Evolutionary conservation across 2,329 filamentous ascomycete genomes (phyloP), one percentile per base, ranked within the genome.

Genomic region (Xylariomycetidae sp.): DNA sequence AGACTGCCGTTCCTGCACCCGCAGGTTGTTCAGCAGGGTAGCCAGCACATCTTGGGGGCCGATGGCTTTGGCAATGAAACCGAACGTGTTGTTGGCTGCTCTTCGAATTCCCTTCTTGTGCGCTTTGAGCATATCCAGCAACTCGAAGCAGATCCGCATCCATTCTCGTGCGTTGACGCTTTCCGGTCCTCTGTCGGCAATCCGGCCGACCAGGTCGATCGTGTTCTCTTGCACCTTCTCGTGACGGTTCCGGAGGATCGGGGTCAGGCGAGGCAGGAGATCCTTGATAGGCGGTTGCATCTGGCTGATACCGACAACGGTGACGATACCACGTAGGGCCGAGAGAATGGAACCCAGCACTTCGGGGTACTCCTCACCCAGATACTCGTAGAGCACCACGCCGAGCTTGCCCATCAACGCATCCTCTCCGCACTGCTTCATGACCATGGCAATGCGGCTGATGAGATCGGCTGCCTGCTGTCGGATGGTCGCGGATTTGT

Each of bases 201-300:
- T 96, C 70, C 92, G 90, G 35, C 92, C 92, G 14, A 98, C 92
- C 2, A 98, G 74, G 58, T 98, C 92, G 50, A 98, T 96, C 0
- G 92, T 96, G 62, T 98, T 98, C 55, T 98, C 92, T 59, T 98
- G 92, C 26, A 98, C 93, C 64, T 98, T 98, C 57, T 98, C 92
- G 65, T 98, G 92, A 44, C 92, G 84, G 64, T 98, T 98, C 56
- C 92, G 86, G 34, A 98, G 73, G 58, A 98, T 98, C n/a, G 92
- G 92, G 1, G 92, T 98, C 20, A 98, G 76, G 25, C 92, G 86
- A 12, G 92, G 92, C 8, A 98, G 75, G 19, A 98, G 72, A 57
- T 98, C 93, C 58, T 90, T 90, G 67, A 98, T 96, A 2, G 92
- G 90, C 10, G 92, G 92, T 53, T 96, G 89, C 90, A 96, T 96